These are phyloP conservation scores for Boletales sp. DNA, from an alignment of 768 basidiomycete species.

Conservation along the genomic window DNA sequence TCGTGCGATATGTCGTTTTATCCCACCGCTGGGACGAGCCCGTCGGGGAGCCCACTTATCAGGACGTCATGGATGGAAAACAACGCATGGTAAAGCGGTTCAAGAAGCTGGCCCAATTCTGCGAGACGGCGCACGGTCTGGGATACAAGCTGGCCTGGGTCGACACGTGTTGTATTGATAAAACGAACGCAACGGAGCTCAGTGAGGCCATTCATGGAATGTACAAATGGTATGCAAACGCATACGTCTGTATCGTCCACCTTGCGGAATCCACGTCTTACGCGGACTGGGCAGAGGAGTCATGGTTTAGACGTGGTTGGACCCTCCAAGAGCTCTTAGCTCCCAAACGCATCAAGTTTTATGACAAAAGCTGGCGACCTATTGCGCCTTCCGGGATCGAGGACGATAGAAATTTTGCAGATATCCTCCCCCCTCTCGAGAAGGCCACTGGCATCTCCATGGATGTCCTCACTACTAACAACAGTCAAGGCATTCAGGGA, in stretches of 20 bases:
- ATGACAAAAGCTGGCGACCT: constrained; percentile 21
- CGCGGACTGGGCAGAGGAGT: constrained; percentile 20
- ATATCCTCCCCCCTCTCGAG: not conserved
- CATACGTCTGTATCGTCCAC: constrained; percentile 21
- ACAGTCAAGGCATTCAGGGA: constrained; percentile 3
- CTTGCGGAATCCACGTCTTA: constrained; percentile 17
- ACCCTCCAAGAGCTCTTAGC: constrained; percentile 23
- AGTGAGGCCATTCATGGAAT: constrained; percentile 26
- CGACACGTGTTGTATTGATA: constrained; percentile 28
- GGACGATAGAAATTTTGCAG: constrained; percentile 16
- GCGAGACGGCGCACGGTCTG: no score
- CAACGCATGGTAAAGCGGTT: no score
- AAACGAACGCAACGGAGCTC: constrained; percentile 24
- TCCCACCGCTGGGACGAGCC: no score
- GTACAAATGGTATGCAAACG: constrained; percentile 23
- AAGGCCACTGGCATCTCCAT: not conserved
- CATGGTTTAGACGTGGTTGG: constrained; percentile 25
- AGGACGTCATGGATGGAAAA: no score
- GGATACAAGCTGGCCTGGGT: constrained; percentile 27
- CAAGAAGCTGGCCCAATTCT: no score
- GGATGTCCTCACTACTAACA: constrained; percentile 12
- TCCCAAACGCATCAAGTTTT: constrained; percentile 21
- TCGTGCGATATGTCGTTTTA: no score
- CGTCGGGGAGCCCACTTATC: no score
- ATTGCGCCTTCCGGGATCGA: constrained; percentile 14